These are phyloP conservation scores for Tetragonia tetragonoides DNA, from an alignment of 148 eudicot species.

Conservation along the genomic window DNA sequence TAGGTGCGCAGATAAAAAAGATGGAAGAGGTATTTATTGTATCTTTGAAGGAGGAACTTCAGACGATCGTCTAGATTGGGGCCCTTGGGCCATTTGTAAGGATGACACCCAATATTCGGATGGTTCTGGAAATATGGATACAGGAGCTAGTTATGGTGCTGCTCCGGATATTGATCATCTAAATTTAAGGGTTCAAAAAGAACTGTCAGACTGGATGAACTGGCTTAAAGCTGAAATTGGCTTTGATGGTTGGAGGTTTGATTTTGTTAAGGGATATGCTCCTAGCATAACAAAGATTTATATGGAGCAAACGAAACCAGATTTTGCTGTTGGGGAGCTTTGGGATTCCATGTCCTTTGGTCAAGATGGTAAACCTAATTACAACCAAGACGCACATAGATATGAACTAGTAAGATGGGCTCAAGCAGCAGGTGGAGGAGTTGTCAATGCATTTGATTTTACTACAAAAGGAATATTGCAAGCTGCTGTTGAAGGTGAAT, in stretches of 20 bases:
- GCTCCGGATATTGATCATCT: too few species aligned
- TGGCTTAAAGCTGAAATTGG: too few species aligned
- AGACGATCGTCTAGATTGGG: constrained; percentile 66
- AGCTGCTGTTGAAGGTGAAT: constrained; percentile 49
- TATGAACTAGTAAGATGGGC: constrained; percentile 44
- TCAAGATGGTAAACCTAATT: neutral
- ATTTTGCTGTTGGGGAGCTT: constrained; percentile 59
- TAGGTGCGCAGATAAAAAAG: constrained; percentile 25
- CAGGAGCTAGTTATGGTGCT: too few species aligned
- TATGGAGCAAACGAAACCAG: constrained; percentile 34
- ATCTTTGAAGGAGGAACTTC: constrained; percentile 63
- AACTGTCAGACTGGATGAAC: too few species aligned
- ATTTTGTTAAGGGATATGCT: constrained; percentile 56
- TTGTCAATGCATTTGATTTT: constrained; percentile 48
- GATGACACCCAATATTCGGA: constrained; percentile 48
- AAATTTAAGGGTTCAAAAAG: too few species aligned
- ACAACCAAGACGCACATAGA: constrained; percentile 27
- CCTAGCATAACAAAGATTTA: constrained; percentile 36
- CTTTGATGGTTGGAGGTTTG: constrained; percentile 24
- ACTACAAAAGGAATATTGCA: constrained; percentile 16
- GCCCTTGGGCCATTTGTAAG: constrained; percentile 45
- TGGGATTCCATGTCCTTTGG: constrained; percentile 24
- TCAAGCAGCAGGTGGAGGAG: constrained; percentile 37
- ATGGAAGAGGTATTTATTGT: constrained; percentile 10
- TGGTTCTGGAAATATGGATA: constrained; percentile 29